Evolutionary conservation across 2,329 filamentous ascomycete genomes (phyloP).

Genomic region (Cercospora brassicicola): DNA sequence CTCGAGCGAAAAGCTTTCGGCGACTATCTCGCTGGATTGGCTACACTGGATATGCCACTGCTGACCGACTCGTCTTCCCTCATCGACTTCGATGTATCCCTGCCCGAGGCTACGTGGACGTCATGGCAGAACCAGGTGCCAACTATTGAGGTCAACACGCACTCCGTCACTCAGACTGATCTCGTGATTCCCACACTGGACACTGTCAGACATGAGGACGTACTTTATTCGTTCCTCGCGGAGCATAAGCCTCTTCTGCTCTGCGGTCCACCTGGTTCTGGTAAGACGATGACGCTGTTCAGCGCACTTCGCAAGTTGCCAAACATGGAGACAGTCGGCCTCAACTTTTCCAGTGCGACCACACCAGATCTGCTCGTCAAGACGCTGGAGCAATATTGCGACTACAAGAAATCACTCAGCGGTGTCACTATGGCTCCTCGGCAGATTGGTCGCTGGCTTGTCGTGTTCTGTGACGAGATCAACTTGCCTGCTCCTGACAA

Average conservation of each 20-base stretch:
- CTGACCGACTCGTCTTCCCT: constrained; percentile 73
- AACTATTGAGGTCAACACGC: constrained; percentile 93
- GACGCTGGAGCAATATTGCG: constrained; percentile 98
- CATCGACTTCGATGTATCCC: constrained; percentile 89
- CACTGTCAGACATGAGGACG: constrained; percentile 95
- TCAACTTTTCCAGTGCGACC: constrained; percentile 98
- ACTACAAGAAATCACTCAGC: constrained; percentile 98
- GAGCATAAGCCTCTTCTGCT: constrained; percentile 97
- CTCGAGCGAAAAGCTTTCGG: constrained; percentile 85
- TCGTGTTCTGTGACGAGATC: constrained; percentile 99
- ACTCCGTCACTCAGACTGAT: constrained; percentile 96
- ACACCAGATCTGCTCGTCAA: constrained; percentile 97
- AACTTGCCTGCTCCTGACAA: constrained; percentile 97
- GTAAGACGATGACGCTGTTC: constrained; percentile 99
- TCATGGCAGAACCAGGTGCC: constrained; percentile 95
- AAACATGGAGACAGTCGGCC: constrained; percentile 97
- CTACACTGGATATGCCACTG: constrained; percentile 81
- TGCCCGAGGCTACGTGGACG: constrained; percentile 85
- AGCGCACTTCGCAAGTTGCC: constrained; percentile 93
- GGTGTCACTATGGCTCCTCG: constrained; percentile 93
- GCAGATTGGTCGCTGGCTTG: constrained; percentile 95
- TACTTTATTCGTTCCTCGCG: constrained; percentile 98
- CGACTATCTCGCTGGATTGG: constrained; percentile 76
- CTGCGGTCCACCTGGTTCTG: constrained; percentile 94
- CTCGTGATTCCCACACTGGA: constrained; percentile 97